Percentiles rank a stretch among this genome's conserved stretches.
Evolutionary conservation across 164 flowering plant species (phyloP).

Genomic region (Vitis cinerea): DNA sequence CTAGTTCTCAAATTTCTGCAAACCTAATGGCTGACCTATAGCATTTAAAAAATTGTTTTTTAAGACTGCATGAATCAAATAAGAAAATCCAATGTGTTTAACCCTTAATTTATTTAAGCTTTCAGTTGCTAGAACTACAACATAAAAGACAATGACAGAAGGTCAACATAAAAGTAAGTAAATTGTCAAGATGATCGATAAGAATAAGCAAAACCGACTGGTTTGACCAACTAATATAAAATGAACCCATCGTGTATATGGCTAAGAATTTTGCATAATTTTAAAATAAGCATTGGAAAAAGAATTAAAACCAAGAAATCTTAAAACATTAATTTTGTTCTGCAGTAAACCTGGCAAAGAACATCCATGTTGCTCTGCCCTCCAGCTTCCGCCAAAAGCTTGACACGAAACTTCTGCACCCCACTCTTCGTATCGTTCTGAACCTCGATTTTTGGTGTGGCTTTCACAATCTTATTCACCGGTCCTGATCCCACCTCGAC

Average conservation of each 20-base stretch:
- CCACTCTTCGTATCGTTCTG: slow-evolving; percentile 76
- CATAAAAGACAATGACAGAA: not conserved
- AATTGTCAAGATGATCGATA: not conserved
- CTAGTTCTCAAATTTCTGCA: no score
- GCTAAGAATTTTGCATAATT: not conserved
- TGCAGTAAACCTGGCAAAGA: slow-evolving; percentile 77
- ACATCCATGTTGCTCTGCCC: slow-evolving; percentile 89
- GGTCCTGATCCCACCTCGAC: slow-evolving; percentile 12
- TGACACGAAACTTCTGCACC: slow-evolving; percentile 90
- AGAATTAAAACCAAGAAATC: not conserved
- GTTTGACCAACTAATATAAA: not conserved
- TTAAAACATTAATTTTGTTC: no score
- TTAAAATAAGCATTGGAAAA: not conserved
- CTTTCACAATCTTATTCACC: slow-evolving; percentile 65
- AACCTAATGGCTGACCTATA: no score
- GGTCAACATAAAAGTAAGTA: not conserved
- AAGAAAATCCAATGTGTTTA: no score
- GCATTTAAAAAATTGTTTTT: no score
- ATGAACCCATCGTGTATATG: not conserved
- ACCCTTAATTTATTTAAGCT: no score
- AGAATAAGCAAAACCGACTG: no score
- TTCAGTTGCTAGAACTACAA: no score
- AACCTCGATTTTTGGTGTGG: slow-evolving; percentile 77
- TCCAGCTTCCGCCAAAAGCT: slow-evolving; percentile 78
- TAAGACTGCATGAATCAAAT: no score